Percentiles rank a stretch among this genome's conserved stretches.
These are phyloP conservation scores for Sicyos edulis DNA, from an alignment of 306 rosid genomes.

Conservation along the genomic window DNA sequence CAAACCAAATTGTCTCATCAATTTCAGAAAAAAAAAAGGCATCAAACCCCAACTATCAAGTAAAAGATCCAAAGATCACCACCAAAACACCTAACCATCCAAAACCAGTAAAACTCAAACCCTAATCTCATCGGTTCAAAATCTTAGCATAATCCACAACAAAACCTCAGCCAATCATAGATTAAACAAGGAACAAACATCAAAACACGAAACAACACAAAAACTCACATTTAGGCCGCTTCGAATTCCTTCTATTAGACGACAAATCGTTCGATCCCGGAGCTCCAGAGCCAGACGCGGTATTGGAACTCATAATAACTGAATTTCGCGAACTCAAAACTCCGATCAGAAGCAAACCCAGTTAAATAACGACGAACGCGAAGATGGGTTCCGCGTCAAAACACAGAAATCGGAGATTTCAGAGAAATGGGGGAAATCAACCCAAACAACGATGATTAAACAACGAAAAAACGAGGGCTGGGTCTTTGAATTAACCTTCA, in stretches of 20 bases:
- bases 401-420: constrained; percentile 10
- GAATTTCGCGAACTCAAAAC: neutral
- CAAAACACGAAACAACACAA: constrained; percentile 3
- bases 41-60: neutral
- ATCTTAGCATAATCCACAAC: neutral
- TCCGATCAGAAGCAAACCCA: constrained; percentile 14
- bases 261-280: constrained; percentile 77
- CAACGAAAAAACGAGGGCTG: neutral
- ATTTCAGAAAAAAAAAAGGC: neutral
- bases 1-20: neutral
- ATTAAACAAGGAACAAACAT: neutral
- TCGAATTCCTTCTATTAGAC: constrained; percentile 60
- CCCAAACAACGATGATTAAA: neutral
- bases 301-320: constrained; percentile 38
- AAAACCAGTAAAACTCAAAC: neutral
- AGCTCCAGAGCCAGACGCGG: constrained; percentile 63
- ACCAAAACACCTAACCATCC: neutral
- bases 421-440: neutral
- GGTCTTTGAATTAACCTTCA: neutral
- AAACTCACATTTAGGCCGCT: constrained; percentile 81
- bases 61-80: neutral
- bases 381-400: constrained; percentile 17
- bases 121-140: neutral
- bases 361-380: constrained; percentile 2
- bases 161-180: neutral